Conservation (phyloP, 371 early-diverging fungal species). For the Rhizomucor pusillus region DNA sequence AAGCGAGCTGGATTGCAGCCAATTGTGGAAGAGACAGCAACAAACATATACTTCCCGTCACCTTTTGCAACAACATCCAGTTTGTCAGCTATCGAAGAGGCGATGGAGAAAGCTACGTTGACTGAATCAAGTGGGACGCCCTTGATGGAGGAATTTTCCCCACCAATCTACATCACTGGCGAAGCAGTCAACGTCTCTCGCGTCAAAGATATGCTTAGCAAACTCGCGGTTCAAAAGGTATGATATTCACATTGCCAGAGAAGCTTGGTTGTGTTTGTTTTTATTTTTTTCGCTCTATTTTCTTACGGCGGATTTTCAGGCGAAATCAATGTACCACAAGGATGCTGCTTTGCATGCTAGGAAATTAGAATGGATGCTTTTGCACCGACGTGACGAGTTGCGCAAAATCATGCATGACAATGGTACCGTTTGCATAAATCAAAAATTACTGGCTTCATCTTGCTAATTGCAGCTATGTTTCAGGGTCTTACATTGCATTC, state of each 20-base stretch:
- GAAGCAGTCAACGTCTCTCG: slow-evolving; percentile 32
- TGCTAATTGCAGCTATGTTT: background rate
- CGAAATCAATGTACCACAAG: slow-evolving; percentile 50
- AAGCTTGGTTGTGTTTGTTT: too few species aligned
- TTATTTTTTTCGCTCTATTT: background rate
- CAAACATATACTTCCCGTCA: slow-evolving; percentile 74
- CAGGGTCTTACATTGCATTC: slow-evolving; percentile 57
- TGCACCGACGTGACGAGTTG: slow-evolving; percentile 58
- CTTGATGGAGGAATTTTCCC: slow-evolving; percentile 16
- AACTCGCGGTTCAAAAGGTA: slow-evolving; percentile 46
- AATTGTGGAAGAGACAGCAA: slow-evolving; percentile 74
- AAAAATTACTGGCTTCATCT: background rate
- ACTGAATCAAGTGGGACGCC: slow-evolving; percentile 13
- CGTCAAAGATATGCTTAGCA: slow-evolving; percentile 48
- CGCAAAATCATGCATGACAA: slow-evolving; percentile 77
- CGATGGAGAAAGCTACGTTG: slow-evolving; percentile 13
- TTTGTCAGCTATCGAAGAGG: slow-evolving; percentile 7
- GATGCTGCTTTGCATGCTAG: slow-evolving; percentile 43
- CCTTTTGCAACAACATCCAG: slow-evolving; percentile 37
- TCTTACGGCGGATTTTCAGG: slow-evolving; percentile 15
- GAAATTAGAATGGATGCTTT: slow-evolving; percentile 78
- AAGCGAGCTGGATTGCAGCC: slow-evolving; percentile 64
- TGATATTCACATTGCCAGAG: background rate
- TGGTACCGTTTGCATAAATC: slow-evolving; percentile 30
- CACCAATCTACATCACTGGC: slow-evolving; percentile 42